Evolutionary conservation across 2,329 filamentous ascomycete species (phyloP).

Genomic region (Botrytis galanthina): DNA sequence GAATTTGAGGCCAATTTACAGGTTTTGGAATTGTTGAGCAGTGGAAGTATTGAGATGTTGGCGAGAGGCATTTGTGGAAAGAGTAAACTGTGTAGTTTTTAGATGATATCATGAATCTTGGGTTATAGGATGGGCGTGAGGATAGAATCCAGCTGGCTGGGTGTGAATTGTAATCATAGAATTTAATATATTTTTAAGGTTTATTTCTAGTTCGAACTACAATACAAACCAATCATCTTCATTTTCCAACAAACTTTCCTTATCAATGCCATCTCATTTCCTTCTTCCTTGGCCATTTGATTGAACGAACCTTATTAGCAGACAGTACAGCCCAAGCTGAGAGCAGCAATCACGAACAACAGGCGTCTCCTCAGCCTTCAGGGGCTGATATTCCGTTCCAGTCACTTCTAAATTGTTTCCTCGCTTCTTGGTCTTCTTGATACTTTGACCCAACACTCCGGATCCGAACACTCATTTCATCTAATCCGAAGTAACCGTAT

Average conservation of each 20-base stretch:
- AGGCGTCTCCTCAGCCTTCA: no score
- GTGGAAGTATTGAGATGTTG: slow-evolving; percentile 50
- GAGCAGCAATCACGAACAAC: neutral
- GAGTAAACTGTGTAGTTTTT: slow-evolving; percentile 35
- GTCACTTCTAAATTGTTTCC: no score
- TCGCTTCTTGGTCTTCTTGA: neutral
- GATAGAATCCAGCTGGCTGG: neutral
- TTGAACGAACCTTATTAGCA: neutral
- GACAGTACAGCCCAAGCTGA: neutral
- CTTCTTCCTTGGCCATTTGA: neutral
- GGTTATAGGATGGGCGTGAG: neutral
- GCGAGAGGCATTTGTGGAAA: slow-evolving; percentile 49
- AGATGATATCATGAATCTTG: slow-evolving; percentile 3
- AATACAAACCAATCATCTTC: neutral
- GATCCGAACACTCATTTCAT: neutral
- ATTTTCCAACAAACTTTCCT: neutral
- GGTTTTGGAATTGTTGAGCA: slow-evolving; percentile 54
- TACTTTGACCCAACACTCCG: neutral
- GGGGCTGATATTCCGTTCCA: neutral
- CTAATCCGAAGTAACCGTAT: neutral
- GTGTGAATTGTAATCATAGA: neutral
- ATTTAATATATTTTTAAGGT: neutral
- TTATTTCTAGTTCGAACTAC: neutral
- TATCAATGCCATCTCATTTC: neutral
- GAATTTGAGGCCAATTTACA: slow-evolving; percentile 46